Conservation (phyloP, 176 grass and related monocot species). For the Oryza nivara region DNA sequence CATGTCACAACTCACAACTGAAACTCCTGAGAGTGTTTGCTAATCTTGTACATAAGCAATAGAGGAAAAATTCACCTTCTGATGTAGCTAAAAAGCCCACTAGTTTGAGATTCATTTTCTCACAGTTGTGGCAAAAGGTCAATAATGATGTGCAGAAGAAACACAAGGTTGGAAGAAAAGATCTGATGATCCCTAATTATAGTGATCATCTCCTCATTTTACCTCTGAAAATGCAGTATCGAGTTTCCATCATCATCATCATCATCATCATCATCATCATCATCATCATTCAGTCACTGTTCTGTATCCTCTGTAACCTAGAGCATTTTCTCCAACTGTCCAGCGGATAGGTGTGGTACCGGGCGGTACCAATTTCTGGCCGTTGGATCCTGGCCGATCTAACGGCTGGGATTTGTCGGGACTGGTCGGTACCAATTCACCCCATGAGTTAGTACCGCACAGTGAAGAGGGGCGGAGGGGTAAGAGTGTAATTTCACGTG, state of each 20-base stretch:
- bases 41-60: not conserved
- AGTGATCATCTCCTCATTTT: not conserved
- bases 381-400: no score
- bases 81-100: conserved; percentile 1
- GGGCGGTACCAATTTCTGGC: no score
- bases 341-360: no score
- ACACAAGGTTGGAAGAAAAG: not conserved
- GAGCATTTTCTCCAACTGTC: no score
- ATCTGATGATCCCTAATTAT: not conserved
- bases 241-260: not conserved
- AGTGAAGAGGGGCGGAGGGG: no score
- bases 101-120: not conserved
- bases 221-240: not conserved
- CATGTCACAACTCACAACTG: not conserved
- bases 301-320: conserved; percentile 17
- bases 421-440: no score
- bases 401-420: no score
- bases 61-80: not conserved
- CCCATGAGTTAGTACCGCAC: no score
- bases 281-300: not conserved
- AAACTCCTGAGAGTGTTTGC: not conserved
- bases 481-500: no score
- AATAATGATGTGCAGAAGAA: conserved; percentile 18
- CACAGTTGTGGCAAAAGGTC: not conserved
- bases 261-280: no score